These are phyloP conservation scores for Penicillium silybi DNA, from an alignment of 495 filamentous ascomycete genomes.

Conservation along the genomic window DNA sequence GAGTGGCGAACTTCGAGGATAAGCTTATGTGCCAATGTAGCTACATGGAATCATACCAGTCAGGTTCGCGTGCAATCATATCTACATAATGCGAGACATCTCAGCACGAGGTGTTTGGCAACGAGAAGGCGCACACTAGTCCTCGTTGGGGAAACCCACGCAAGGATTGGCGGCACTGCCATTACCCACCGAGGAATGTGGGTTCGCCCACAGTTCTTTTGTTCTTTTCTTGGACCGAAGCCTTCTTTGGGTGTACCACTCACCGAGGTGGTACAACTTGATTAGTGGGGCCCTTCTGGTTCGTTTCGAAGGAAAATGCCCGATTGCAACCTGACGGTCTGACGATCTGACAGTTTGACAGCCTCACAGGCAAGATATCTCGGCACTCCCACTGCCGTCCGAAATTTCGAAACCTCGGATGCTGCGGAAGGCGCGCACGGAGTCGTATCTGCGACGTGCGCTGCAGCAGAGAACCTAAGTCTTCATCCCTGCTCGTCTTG, in stretches of 20 bases:
- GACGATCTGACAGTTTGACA: background rate
- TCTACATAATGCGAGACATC: background rate
- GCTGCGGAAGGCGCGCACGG: constrained; percentile 19
- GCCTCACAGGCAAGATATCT: background rate
- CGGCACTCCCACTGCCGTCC: constrained; percentile 1
- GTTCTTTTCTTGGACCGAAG: background rate
- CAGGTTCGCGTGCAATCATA: background rate
- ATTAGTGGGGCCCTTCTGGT: background rate
- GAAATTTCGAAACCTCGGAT: constrained; percentile 9
- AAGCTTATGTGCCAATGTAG: background rate
- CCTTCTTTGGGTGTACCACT: background rate
- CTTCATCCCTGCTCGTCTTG: constrained; percentile 3
- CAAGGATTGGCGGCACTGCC: constrained; percentile 8
- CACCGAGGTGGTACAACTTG: background rate
- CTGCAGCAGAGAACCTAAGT: constrained; percentile 7
- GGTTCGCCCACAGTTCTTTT: background rate
- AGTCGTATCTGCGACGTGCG: constrained; percentile 14
- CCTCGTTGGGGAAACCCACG: constrained; percentile 3
- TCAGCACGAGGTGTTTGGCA: background rate
- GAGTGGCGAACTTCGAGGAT: background rate
- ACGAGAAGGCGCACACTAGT: constrained; percentile 2
- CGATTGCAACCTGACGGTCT: background rate
- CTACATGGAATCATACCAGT: background rate
- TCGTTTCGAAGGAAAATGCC: background rate
- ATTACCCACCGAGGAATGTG: background rate